Evolutionary conservation across 805 yeast species (phyloP).

Genomic region (Hanseniaspora nectarophila): DNA sequence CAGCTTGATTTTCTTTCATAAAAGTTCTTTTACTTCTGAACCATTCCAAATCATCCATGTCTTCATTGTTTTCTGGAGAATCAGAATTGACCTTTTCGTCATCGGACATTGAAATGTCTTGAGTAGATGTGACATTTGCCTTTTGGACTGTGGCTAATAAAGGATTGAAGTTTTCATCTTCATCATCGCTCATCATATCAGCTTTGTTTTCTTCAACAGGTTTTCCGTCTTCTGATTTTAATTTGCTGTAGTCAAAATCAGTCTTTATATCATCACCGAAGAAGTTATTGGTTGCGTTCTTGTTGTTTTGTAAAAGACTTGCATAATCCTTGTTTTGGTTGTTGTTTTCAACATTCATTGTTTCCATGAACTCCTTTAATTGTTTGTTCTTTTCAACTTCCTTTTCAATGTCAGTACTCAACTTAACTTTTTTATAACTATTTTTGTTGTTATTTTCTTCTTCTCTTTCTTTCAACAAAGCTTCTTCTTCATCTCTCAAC

Average conservation of each 20-base stretch:
- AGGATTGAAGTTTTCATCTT: conserved; percentile 28
- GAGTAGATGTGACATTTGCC: conserved; percentile 20
- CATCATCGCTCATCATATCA: conserved; percentile 26
- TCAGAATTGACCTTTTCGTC: conserved; percentile 32
- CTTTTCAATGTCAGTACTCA: conserved; percentile 35
- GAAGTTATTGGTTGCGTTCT: conserved; percentile 12
- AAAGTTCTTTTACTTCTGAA: conserved; percentile 60
- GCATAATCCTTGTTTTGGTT: conserved; percentile 45
- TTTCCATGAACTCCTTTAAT: conserved; percentile 68
- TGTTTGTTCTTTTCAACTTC: conserved; percentile 55
- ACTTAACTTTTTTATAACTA: conserved; percentile 23
- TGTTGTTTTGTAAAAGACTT: conserved; percentile 40
- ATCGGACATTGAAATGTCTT: conserved; percentile 31
- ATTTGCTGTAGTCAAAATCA: conserved; percentile 26
- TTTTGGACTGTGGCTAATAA: conserved; percentile 32
- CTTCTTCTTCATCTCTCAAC: conserved; percentile 38
- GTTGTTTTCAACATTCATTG: conserved; percentile 54
- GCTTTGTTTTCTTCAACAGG: conserved; percentile 19
- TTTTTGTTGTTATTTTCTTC: conserved; percentile 28
- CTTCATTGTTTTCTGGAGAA: conserved; percentile 17
- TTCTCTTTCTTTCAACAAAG: conserved; percentile 33
- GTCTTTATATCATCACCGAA: conserved; percentile 25
- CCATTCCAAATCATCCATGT: conserved; percentile 59
- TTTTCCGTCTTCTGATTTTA: conserved; percentile 5
- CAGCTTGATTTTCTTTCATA: conserved; percentile 42